Evolutionary conservation across 1,284 basidiomycete species (phyloP), one percentile per base, ranked within the genome.

Genomic region (Tilletia setariae): DNA sequence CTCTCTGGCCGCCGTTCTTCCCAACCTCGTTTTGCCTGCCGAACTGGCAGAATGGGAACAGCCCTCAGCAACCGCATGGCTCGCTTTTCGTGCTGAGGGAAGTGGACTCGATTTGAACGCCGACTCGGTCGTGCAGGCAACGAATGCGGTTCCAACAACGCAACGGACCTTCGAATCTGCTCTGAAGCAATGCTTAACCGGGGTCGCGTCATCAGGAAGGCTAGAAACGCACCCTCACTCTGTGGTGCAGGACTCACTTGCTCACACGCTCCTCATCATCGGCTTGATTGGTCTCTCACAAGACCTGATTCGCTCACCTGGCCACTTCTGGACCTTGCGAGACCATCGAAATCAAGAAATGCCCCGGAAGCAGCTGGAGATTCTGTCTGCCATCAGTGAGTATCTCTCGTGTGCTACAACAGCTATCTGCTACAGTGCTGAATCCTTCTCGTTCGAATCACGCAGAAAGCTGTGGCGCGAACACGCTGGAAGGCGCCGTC

Each of bases 1-100:
- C 35, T 71, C 75, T 25, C 70, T 77, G 25, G 70, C 70, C 13
- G 70, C 75, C 8, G 74, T 77, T 61, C 76, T 75, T 65, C 72
- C 74, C 19, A 73, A 76, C 46, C 71, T 77, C 13, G 65, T 71
- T 23, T 67, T 77, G 11, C 76, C 76, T 4, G 74, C 73, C 63
- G 66, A 70, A 32, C 73, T 75, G 42, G 73, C 76, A 1, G 72
- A 74, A 32, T 77, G 74, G 74, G 25, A 56, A 23, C 47, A 49
- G 19, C 7, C 19, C 7, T n/a, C 47, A 6, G 47, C 47, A 49
- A 16, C 19, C 7, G 47, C 7, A 49, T 49, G 47, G 47, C 47
- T 16, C 7, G 47, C 19, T 16, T 49, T 7, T 19, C 47, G n/a
- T n/a, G n/a, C n/a, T n/a, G n/a, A n/a, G n/a, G n/a, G n/a, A n/a